phyloP scores from a whole-genome alignment of 2,329 filamentous ascomycete genomes.

The Aspergillus oerlinghausenensis region DNA sequence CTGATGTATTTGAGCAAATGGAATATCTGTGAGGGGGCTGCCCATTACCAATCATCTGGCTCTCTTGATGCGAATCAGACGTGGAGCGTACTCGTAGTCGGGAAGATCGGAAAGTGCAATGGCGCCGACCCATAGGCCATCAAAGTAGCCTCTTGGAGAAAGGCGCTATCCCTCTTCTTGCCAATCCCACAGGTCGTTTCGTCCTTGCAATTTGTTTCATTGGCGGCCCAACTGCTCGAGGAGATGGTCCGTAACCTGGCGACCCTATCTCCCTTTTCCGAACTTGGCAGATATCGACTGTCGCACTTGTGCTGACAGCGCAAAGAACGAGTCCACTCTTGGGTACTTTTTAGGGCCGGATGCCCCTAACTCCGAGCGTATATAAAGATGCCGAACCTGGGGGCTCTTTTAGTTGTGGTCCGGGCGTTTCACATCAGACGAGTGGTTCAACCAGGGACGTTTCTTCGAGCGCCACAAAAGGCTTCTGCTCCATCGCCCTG shows the following conservation, averaged over 20 bases:
- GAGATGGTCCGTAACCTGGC: conserved; percentile 11
- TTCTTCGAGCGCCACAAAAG: neutral
- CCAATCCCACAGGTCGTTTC: conserved; percentile 19
- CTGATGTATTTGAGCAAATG: neutral
- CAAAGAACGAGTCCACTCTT: neutral
- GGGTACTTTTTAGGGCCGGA: conserved; percentile 6
- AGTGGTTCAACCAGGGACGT: neutral
- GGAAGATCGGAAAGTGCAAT: conserved; percentile 21
- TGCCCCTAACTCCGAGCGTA: conserved; percentile 10
- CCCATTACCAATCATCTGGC: neutral
- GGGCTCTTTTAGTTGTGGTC: conserved; percentile 2
- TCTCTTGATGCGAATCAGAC: conserved; percentile 9
- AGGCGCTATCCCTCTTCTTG: conserved; percentile 21
- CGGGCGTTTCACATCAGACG: neutral
- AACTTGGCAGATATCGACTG: conserved; percentile 5
- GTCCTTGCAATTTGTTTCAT: conserved; percentile 17
- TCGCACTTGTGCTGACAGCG: neutral
- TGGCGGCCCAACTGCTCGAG: conserved; percentile 14
- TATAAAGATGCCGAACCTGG: conserved; percentile 3
- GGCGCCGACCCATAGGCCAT: conserved; percentile 18
- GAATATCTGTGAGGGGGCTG: neutral
- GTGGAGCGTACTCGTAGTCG: conserved; percentile 16
- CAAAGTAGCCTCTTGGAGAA: conserved; percentile 16
- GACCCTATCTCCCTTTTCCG: neutral
- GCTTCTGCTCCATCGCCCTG: neutral